Base-by-base conservation (phyloP, 2,329 filamentous ascomycete genomes). In the Coniochaeta sp. region DNA sequence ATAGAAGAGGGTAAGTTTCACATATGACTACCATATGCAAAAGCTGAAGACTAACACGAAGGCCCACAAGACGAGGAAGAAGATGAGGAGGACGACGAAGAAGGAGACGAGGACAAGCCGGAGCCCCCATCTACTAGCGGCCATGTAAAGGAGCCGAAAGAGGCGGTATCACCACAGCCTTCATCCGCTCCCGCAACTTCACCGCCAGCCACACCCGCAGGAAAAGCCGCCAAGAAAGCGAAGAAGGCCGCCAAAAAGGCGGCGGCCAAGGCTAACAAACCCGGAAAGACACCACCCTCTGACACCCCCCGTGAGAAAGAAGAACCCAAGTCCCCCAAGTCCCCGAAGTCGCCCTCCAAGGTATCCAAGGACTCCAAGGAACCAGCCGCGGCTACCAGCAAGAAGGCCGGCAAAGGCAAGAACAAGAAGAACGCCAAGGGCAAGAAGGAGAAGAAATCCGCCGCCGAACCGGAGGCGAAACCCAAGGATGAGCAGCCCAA, bases 351-450 rank as follows among this genome's bases (percentile, higher is more conserved):
- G n/a, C n/a, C n/a, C n/a, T n/a, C n/a, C n/a, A n/a, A n/a, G n/a
- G n/a, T n/a, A n/a, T n/a, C n/a, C n/a, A n/a, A n/a, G n/a, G n/a
- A n/a, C 12, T 35, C 26, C 50, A 18, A 51, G 49, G n/a, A 56
- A 54, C 4, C 51, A 28, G 30, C 47, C 26, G 13, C 26, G 3
- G 31, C 18, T 24, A 28, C 53, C 10, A 50, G 33, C 33, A 53
- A 42, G 50, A 49, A 13, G 45, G 49, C 4, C 14, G 38, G 31
- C 26, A 49, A 24, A 30, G 32, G 20, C 22, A 55, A 50, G 53
- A 31, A 14, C 24, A 60, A 60, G 56, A 58, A 60, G 51, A 54
- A 50, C 28, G 55, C 28, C 32, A 59, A 57, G 47, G 33, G 27
- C 18, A 57, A 54, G 50, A 54, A 52, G 13, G 56, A 51, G 48